These are phyloP conservation scores for Irpex sp. DNA, from an alignment of 1,284 basidiomycete species.

Conservation along the genomic window DNA sequence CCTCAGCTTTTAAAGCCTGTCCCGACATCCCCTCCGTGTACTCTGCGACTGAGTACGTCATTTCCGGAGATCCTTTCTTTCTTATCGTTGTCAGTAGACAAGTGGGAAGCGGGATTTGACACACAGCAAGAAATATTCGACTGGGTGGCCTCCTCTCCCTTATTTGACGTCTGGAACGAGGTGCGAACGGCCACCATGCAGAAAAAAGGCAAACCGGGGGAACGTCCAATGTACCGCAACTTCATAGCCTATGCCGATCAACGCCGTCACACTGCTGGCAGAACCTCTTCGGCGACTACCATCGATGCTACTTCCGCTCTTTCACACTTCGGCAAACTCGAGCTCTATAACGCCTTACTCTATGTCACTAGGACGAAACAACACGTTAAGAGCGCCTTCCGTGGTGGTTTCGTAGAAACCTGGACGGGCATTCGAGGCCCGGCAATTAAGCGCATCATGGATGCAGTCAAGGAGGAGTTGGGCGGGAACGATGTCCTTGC, in stretches of 20 bases:
- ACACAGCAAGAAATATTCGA: slow-evolving; percentile 50
- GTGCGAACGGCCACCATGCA: slow-evolving; percentile 19
- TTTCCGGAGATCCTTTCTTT: slow-evolving; percentile 49
- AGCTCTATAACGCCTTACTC: slow-evolving; percentile 40
- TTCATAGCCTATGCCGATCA: slow-evolving; percentile 49
- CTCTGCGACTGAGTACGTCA: slow-evolving; percentile 32
- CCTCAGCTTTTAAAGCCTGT: slow-evolving; percentile 20
- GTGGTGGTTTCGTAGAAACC: slow-evolving; percentile 45
- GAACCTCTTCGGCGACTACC: neutral
- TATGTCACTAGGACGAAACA: slow-evolving; percentile 28
- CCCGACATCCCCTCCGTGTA: slow-evolving; percentile 22
- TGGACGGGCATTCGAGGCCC: slow-evolving; percentile 53
- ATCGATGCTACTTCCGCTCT: neutral
- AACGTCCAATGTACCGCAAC: slow-evolving; percentile 56
- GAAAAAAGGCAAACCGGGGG: slow-evolving; percentile 34
- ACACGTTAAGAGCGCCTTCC: slow-evolving; percentile 44
- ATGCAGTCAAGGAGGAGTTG: slow-evolving; percentile 36
- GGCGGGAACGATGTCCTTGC: slow-evolving; percentile 30
- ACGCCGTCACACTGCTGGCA: neutral
- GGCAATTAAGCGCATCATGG: slow-evolving; percentile 48
- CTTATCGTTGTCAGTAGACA: slow-evolving; percentile 49
- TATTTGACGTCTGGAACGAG: slow-evolving; percentile 40
- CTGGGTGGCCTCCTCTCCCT: slow-evolving; percentile 51
- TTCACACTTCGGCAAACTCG: slow-evolving; percentile 47
- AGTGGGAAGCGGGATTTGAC: slow-evolving; percentile 49